Evolutionary conservation across 495 filamentous ascomycete species (phyloP), one percentile per base, ranked within the genome.

Genomic region (Amphirosellinia nigrospora): DNA sequence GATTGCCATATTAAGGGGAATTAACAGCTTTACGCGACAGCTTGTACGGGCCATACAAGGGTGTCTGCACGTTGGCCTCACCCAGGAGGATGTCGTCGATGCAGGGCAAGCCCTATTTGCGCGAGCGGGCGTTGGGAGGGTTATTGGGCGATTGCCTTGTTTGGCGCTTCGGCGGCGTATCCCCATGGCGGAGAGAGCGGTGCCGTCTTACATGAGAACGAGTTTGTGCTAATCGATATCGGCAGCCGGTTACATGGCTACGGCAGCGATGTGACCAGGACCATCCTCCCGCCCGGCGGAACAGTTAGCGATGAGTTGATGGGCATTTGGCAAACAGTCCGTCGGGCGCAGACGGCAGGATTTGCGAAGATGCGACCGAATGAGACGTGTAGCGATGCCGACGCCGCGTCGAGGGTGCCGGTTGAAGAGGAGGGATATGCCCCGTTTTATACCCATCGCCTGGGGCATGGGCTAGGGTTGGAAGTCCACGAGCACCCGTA

Each of bases 201-300:
- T 34, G 70, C 62, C 32, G 70, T 68, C 23, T 53, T 78, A 46
- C 58, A 58, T 3, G 56, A 72, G 23, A 63, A 59, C 36, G 75
- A 78, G 30, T 78, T 78, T 43, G 74, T 76, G 8, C 72, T 78
- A n/a, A 68, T 78, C 34, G 75, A 78, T 64, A 78, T 78, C 39
- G 75, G 75, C 4, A 74, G 71, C 16, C 41, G 34, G 23, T 69
- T 78, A 55, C 75, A 78, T 61, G 74, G 68, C 15, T 78, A 78
- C 70, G 72, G 74, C 4, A 78, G 75, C 41, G 75, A 78, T 58
- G 75, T 78, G 11, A 78, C 74, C 3, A 43, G 75, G 2, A 78
- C 74, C 5, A 71, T 78, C 21, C 68, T 78, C 21, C 75, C 74
- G 8, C 23, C 52, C 15, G 68, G 69, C 13, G 71, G 45, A 1